Percentiles rank a stretch among this genome's conserved stretches.
These are phyloP conservation scores for Nephelium lappaceum DNA, from an alignment of 345 rosid genomes.

Conservation along the genomic window DNA sequence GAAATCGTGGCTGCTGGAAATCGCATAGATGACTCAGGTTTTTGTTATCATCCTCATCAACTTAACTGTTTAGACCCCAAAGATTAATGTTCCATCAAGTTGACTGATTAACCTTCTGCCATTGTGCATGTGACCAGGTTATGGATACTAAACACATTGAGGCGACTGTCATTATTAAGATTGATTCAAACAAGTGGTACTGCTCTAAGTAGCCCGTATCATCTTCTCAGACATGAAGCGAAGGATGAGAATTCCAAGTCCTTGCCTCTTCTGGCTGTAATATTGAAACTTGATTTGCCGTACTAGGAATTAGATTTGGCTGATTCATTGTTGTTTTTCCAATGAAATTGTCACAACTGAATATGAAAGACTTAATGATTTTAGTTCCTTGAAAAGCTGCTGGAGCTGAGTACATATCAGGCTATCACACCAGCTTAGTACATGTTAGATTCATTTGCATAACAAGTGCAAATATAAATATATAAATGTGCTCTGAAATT, in stretches of 20 bases:
- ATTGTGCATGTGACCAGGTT: neutral
- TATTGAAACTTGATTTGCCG: neutral
- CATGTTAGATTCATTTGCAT: too few species aligned
- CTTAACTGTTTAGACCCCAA: neutral
- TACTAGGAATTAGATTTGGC: too few species aligned
- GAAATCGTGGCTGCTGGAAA: conserved; percentile 30
- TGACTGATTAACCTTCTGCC: neutral
- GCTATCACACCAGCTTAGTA: too few species aligned
- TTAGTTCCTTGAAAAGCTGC: too few species aligned
- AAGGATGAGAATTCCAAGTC: neutral
- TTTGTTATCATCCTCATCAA: neutral
- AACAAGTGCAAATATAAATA: too few species aligned
- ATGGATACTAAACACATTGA: neutral
- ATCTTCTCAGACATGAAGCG: neutral
- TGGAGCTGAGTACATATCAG: too few species aligned
- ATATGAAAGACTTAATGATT: neutral
- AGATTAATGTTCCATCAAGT: neutral
- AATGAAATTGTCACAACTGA: neutral
- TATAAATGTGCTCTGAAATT: too few species aligned
- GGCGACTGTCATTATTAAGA: neutral
- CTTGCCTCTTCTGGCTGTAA: neutral
- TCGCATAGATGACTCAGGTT: conserved; percentile 45
- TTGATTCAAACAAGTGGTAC: neutral
- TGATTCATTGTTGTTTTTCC: neutral
- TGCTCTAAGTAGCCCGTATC: neutral